Evolutionary conservation across 371 early-diverging fungal species (phyloP).

Genomic region (Mortierella sp.): DNA sequence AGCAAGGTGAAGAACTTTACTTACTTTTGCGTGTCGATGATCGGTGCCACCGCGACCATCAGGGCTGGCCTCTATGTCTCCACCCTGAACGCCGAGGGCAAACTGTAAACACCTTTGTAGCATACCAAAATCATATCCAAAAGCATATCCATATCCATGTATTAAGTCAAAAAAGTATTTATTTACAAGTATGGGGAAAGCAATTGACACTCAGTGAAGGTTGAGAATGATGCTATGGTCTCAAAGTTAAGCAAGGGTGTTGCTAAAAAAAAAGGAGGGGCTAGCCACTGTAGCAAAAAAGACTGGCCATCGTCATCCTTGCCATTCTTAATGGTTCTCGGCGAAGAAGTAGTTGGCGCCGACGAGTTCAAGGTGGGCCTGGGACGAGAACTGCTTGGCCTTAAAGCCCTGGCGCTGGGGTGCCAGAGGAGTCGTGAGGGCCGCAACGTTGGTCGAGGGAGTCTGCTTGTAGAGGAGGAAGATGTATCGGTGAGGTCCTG

Average conservation of each 20-base stretch:
- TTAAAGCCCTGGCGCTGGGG: slow-evolving; percentile 60
- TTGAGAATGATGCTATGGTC: no score
- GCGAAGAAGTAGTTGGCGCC: slow-evolving; percentile 71
- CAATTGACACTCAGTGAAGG: no score
- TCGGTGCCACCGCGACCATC: slow-evolving; percentile 31
- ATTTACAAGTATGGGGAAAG: no score
- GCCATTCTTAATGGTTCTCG: slow-evolving; percentile 36
- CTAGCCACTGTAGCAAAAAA: not conserved
- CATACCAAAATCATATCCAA: slow-evolving; percentile 7
- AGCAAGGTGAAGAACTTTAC: slow-evolving; percentile 31
- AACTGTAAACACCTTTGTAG: not conserved
- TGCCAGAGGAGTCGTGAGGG: slow-evolving; percentile 40
- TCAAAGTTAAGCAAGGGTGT: not conserved
- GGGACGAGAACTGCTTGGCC: slow-evolving; percentile 60
- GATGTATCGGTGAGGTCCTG: slow-evolving; percentile 73
- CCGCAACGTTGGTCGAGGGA: slow-evolving; percentile 12
- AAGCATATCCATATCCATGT: no score
- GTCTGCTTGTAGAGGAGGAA: slow-evolving; percentile 73
- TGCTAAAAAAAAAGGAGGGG: slow-evolving; percentile 6
- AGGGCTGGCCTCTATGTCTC: slow-evolving; percentile 36
- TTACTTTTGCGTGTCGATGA: slow-evolving; percentile 14
- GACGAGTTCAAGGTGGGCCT: slow-evolving; percentile 64
- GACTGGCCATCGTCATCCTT: no score
- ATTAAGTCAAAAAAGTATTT: slow-evolving; percentile 2
- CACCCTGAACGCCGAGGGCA: not conserved